Percentiles rank a stretch among this genome's conserved stretches.
phyloP scores from a whole-genome alignment of 768 basidiomycete species.

The Hygrophoropsis aurantiaca region DNA sequence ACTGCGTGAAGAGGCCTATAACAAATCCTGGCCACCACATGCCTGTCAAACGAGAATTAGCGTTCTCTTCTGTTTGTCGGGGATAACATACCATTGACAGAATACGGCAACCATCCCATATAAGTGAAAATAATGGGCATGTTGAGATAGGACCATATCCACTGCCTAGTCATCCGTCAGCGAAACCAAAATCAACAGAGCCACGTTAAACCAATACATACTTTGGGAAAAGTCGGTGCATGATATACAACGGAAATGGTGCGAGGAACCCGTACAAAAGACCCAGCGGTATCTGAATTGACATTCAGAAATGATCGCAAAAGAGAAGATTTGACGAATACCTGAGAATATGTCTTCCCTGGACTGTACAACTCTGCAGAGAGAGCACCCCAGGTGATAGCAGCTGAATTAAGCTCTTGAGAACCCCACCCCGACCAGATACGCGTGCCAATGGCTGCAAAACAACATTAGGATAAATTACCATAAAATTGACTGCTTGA shows the following conservation, averaged over 20 bases:
- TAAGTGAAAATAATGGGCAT: constrained; percentile 22
- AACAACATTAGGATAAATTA: constrained; percentile 2
- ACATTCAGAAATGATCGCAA: background rate
- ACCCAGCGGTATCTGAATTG: constrained; percentile 14
- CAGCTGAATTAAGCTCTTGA: constrained; percentile 52
- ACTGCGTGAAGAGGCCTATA: constrained; percentile 49
- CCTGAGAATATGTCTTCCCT: constrained; percentile 44
- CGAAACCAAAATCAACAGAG: background rate
- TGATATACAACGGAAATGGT: constrained; percentile 26
- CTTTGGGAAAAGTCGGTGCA: constrained; percentile 16
- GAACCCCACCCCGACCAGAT: constrained; percentile 40
- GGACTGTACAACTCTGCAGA: constrained; percentile 51
- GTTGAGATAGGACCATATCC: constrained; percentile 24
- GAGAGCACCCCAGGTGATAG: constrained; percentile 55
- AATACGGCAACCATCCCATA: constrained; percentile 24
- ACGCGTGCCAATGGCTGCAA: constrained; percentile 13
- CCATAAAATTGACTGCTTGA: background rate
- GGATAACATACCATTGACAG: constrained; percentile 18
- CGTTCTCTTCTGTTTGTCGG: background rate
- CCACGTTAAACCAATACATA: constrained; percentile 21
- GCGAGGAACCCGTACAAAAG: constrained; percentile 32
- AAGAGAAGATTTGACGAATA: constrained; percentile 26
- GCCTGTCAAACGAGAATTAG: constrained; percentile 6
- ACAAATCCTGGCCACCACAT: constrained; percentile 53
- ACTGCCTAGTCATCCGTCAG: constrained; percentile 6